phyloP scores from a whole-genome alignment of 352 stramenopile genomes.

The Pythium brachiatum region DNA sequence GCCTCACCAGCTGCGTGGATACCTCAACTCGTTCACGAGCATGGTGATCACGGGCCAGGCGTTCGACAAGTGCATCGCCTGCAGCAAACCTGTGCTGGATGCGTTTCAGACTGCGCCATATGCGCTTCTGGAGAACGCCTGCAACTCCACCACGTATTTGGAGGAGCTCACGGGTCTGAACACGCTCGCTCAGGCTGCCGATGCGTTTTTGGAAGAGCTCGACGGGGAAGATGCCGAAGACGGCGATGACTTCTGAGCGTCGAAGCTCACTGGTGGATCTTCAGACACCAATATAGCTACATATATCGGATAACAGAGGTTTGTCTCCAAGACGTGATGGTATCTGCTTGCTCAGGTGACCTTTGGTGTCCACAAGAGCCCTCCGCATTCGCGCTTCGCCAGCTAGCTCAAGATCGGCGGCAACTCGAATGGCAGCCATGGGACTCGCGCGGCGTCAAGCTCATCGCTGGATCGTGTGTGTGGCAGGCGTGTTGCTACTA shows the following conservation, averaged over 20 bases:
- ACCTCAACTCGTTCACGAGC: slow-evolving; percentile 89
- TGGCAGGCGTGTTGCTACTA: not conserved
- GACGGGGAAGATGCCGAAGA: slow-evolving; percentile 66
- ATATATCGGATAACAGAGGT: slow-evolving; percentile 21
- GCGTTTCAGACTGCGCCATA: slow-evolving; percentile 66
- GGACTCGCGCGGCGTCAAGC: not conserved
- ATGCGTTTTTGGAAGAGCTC: slow-evolving; percentile 61
- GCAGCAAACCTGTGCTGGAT: slow-evolving; percentile 86
- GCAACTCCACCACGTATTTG: slow-evolving; percentile 67
- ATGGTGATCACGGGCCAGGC: slow-evolving; percentile 84
- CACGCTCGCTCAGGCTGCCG: slow-evolving; percentile 51
- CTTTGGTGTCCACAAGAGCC: slow-evolving; percentile 17
- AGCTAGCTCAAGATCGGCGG: not conserved
- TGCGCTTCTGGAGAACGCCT: slow-evolving; percentile 55
- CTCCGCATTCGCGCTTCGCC: too few species aligned
- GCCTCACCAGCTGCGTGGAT: slow-evolving; percentile 95
- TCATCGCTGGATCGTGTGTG: not conserved
- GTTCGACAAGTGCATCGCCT: slow-evolving; percentile 97
- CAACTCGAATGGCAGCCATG: not conserved
- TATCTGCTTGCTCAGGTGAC: slow-evolving; percentile 21
- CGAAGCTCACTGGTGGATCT: too few species aligned
- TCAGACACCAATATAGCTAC: slow-evolving; percentile 14
- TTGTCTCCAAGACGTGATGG: slow-evolving; percentile 6
- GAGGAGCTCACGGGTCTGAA: slow-evolving; percentile 79
- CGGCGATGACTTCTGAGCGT: slow-evolving; percentile 30